These are phyloP conservation scores for Rhizopus stolonifer DNA, from an alignment of 371 early-diverging fungal genomes.

Conservation along the genomic window DNA sequence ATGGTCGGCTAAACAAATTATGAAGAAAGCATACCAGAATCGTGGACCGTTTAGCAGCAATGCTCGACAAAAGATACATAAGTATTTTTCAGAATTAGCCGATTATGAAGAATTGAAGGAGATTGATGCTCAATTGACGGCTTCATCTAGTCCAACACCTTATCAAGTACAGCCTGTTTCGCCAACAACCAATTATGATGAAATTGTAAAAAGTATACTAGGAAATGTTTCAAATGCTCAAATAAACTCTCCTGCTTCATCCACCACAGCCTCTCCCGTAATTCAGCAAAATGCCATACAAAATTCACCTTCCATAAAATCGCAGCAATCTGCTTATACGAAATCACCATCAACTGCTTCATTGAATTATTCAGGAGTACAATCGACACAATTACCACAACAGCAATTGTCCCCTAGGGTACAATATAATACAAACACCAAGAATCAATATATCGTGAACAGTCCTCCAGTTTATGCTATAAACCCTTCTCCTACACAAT, in stretches of 20 bases:
- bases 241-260: not conserved
- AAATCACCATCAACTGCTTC: not conserved
- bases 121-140: not conserved
- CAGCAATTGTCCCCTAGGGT: not conserved
- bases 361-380: not conserved
- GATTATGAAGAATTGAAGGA: not conserved
- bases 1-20: conserved; percentile 33
- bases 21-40: conserved; percentile 17
- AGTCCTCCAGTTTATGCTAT: not conserved
- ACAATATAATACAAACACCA: not conserved
- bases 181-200: not conserved
- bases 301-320: not conserved
- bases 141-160: conserved; percentile 2
- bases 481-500: not conserved
- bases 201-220: not conserved
- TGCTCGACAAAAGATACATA: not conserved
- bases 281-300: not conserved
- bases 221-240: not conserved
- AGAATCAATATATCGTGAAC: not conserved
- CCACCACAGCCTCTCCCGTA: not conserved
- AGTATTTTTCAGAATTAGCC: not conserved
- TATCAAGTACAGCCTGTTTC: not conserved
- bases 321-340: not conserved
- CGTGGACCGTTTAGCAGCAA: not conserved
- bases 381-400: not conserved